A percentile compares a stretch with the other conserved stretches of the same genome.
Conservation (phyloP, 2,329 filamentous ascomycete species). For the Leptographium flavum region DNA sequence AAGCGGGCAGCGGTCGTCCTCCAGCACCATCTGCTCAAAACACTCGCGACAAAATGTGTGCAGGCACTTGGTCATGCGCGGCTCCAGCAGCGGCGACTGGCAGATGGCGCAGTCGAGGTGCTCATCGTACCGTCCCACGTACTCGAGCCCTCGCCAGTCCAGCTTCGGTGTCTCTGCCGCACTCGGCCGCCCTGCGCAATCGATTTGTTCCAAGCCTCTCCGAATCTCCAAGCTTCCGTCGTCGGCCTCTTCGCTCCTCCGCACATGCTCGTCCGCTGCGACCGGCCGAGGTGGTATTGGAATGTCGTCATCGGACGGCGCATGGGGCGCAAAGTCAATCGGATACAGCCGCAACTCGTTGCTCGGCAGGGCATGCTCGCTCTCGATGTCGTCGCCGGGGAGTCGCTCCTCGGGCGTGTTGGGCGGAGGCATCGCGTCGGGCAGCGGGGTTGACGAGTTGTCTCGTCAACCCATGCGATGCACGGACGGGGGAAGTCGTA, state of each 20-base stretch:
- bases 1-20: constrained; percentile 38
- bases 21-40: constrained; percentile 28
- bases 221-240: not conserved
- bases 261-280: not conserved
- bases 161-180: constrained; percentile 7
- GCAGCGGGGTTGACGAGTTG: not conserved
- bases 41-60: constrained; percentile 52
- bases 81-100: constrained; percentile 44
- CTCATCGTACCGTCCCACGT: constrained; percentile 19
- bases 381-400: not conserved
- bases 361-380: not conserved
- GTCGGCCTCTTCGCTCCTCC: not conserved
- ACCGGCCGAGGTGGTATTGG: not conserved
- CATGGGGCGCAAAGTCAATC: not conserved
- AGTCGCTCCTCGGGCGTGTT: not conserved
- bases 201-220: not conserved
- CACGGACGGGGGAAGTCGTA: too few species aligned
- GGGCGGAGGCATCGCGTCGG: not conserved
- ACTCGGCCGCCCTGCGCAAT: not conserved
- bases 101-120: constrained; percentile 29
- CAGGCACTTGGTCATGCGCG: constrained; percentile 46
- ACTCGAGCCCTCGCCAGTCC: constrained; percentile 20
- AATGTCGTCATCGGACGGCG: not conserved
- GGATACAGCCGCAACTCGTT: not conserved
- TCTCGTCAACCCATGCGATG: not conserved